A percentile compares a stretch with the other conserved stretches of the same genome.
Conservation (phyloP, 2,329 filamentous ascomycete genomes). For the Pestalotiopsis sp. region DNA sequence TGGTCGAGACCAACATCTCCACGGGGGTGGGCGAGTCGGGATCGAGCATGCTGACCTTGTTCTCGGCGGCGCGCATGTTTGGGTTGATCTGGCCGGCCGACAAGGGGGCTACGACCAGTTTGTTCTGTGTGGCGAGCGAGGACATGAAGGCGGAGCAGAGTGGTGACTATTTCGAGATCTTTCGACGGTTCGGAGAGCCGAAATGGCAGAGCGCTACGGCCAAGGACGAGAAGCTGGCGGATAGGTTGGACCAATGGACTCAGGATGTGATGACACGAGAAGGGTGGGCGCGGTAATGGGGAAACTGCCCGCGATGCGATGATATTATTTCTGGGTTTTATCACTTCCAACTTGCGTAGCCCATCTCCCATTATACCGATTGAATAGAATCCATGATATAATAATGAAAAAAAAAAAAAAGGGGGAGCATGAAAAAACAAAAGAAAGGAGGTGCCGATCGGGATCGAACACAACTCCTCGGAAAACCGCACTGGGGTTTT, state of each 20-base stretch:
- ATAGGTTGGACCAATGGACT: constrained; percentile 37
- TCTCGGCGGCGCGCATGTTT: constrained; percentile 20
- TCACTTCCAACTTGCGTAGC: too few species aligned
- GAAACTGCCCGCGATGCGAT: neutral
- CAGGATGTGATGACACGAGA: constrained; percentile 32
- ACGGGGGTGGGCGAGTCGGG: constrained; percentile 16
- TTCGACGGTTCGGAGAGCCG: constrained; percentile 30
- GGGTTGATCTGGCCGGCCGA: constrained; percentile 30
- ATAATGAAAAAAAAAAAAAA: too few species aligned
- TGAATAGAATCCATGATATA: too few species aligned
- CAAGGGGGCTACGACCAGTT: constrained; percentile 36
- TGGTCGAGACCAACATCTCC: constrained; percentile 35
- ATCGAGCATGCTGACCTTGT: constrained; percentile 10
- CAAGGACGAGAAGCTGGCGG: constrained; percentile 34
- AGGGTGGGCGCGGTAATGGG: constrained; percentile 28
- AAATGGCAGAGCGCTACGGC: constrained; percentile 34
- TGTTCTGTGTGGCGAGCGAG: constrained; percentile 38
- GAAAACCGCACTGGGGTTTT: too few species aligned
- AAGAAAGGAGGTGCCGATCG: too few species aligned
- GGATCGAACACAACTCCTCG: too few species aligned
- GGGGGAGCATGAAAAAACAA: too few species aligned
- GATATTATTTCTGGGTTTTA: too few species aligned
- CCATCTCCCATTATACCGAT: too few species aligned
- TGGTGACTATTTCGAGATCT: constrained; percentile 36
- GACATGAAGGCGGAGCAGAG: constrained; percentile 40